Base-by-base conservation (phyloP, 306 rosid species). In the Pueraria montana region DNA sequence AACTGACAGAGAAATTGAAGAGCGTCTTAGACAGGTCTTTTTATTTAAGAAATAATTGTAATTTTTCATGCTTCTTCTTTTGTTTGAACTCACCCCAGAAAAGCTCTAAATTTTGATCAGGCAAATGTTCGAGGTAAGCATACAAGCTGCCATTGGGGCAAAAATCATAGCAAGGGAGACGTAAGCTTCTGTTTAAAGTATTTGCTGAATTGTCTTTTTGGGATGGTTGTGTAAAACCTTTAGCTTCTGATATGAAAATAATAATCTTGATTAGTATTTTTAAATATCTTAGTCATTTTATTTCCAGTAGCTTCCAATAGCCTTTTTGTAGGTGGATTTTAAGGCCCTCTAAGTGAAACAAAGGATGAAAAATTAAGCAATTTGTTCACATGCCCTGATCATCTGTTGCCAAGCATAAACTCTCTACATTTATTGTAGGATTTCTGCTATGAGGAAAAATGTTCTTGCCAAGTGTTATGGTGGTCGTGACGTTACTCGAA, bases 381-480 rank as follows among this genome's bases (percentile, higher is more conserved):
- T 73, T 55, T 18, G 1, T 32, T 71, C 76, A 30, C 79, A 52
- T 68, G 43, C 78, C 63, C 32, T 62, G 3, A 20, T 84, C 56
- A 30, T 76, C 56, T 66, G 30, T 67, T 14, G 16, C 63, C 20
- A 7, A 72, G 81, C 48, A 75, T 36, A 84, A 40, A 68, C 40
- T 84, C 40, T 84, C 11, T 75, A 20, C 62, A 55, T 62, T 71
- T 72, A 21, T 84, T 79, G 73, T 81, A 95, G 98, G 87, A 80
- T 95, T 70, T 87, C 98, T 11, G 96, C 99, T 0, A 73, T 92
- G 93, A 88, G 99, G 72, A 95, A 95, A 82, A 91, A 93, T 74
- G 99, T 95, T 83, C 94, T 92, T 49, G 99, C 97, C 11, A 93
- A 92, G 90, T 95, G 99, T 84, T 92, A 89, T 63, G 99, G 99